Conservation (phyloP, 306 rosid species). For the Corylus americana region DNA sequence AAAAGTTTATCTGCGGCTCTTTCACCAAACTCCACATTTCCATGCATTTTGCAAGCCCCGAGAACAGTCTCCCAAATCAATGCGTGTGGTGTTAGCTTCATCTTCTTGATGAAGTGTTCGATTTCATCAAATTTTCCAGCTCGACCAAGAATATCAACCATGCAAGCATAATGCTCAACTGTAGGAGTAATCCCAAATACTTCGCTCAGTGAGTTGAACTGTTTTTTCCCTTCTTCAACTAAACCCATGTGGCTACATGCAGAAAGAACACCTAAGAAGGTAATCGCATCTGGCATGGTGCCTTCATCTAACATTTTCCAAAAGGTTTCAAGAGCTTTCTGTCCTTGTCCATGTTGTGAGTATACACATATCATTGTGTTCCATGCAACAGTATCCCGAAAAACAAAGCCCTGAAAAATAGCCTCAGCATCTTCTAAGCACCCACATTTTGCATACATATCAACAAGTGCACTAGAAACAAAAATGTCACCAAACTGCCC, state of each 20-base stretch:
- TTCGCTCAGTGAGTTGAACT: conserved; percentile 26
- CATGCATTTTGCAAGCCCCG: conserved; percentile 38
- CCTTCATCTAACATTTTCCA: conserved; percentile 32
- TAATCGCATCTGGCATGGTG: conserved; percentile 32
- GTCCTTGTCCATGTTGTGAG: conserved; percentile 34
- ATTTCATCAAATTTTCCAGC: conserved; percentile 44
- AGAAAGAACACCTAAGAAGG: conserved; percentile 41
- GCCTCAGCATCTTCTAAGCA: conserved; percentile 42
- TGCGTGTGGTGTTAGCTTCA: conserved; percentile 31
- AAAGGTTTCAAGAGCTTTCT: conserved; percentile 41
- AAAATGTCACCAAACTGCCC: conserved; percentile 4
- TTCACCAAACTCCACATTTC: conserved; percentile 36
- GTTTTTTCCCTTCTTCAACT: conserved; percentile 35
- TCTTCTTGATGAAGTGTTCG: conserved; percentile 34
- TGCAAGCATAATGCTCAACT: conserved; percentile 42
- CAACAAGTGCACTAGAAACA: conserved; percentile 31
- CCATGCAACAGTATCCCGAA: conserved; percentile 33
- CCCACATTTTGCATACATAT: conserved; percentile 47
- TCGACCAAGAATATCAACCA: conserved; percentile 43
- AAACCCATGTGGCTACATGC: conserved; percentile 44
- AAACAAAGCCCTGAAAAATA: conserved; percentile 31
- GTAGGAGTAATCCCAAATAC: conserved; percentile 31
- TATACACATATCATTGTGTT: conserved; percentile 46
- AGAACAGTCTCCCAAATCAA: conserved; percentile 38
- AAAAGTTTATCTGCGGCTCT: conserved; percentile 34